Evolutionary conservation across 257 asterid genomes (phyloP), one percentile per base, ranked within the genome.

Genomic region (Rauvolfia tetraphylla): DNA sequence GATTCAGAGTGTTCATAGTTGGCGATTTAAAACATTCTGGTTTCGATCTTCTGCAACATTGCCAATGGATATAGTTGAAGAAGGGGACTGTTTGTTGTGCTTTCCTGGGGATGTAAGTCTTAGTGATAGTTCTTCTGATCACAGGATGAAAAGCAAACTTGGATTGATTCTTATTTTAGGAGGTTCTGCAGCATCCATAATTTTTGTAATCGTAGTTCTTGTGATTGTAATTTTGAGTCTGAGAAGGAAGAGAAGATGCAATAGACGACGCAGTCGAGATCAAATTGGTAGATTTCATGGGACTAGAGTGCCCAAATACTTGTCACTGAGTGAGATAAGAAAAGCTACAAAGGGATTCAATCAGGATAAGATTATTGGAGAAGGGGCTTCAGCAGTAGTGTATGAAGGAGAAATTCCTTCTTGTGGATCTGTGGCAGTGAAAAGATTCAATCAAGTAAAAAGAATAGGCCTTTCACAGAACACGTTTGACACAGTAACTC

Each of bases 381-480:
- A 87, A 82, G 98, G 98, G 22, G 96, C 88, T 20, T 91, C 97
- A 0, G 95, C 97, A 11, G 87, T 90, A 3, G 98, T 93, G 5
- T 91, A 91, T 38, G 90, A 84, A 79, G 98, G 96, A 2, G 71
- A 79, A 11, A 89, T 93, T 59, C 89, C 95, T 0, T 80, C 84
- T 49, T 78, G 71, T 59, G 98, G 97, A 17, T 22, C 85, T 25
- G 98, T 93, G 34, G 97, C 97, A 0, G 79, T 91, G 31, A 93
- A 90, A 57, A 82, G 96, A 31, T 88, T 93, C 86, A 82, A 68
- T 72, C 86, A 82, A 1, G 93, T 79, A 27, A 83, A 49, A 41
- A 72, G n/a, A 33, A 25, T 76, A 0, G 81, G 79, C 54, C 38
- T 88, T 33, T 86, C 91, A 0, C 62, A 75, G 4, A 46, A 78